These are phyloP conservation scores for Gossypium gossypioides DNA, from an alignment of 441 rosid genomes.

Conservation along the genomic window DNA sequence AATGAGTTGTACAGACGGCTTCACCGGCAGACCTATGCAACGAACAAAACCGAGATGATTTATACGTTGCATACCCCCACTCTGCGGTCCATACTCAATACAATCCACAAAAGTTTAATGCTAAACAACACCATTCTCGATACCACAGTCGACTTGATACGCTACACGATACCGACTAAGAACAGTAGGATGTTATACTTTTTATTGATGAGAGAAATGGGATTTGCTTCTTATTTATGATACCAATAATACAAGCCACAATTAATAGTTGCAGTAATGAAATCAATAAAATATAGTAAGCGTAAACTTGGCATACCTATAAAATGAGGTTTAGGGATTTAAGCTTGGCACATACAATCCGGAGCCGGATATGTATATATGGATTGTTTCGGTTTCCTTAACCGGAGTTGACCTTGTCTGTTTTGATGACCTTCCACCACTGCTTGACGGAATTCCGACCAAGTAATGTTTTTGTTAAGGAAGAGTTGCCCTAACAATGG, in stretches of 20 bases:
- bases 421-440: constrained; percentile 74
- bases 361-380: constrained; percentile 85
- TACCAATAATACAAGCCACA: neutral
- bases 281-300: neutral
- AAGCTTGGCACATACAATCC: constrained; percentile 81
- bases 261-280: constrained; percentile 1
- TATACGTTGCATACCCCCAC: neutral
- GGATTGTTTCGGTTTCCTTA: constrained; percentile 57
- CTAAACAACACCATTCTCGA: neutral
- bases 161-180: neutral
- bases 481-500: constrained; percentile 71
- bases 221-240: constrained; percentile 14
- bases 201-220: constrained; percentile 8
- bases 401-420: constrained; percentile 72
- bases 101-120: neutral
- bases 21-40: constrained; percentile 9
- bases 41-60: neutral
- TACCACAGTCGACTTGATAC: neutral
- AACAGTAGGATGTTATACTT: neutral
- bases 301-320: neutral
- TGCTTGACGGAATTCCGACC: constrained; percentile 74
- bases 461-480: constrained; percentile 70
- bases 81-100: constrained; percentile 3
- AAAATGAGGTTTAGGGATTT: constrained; percentile 8
- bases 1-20: constrained; percentile 4